Evolutionary conservation across 1,139 yeast species (phyloP), one percentile per base, ranked within the genome.

Genomic region (Yamadazyma sp.): DNA sequence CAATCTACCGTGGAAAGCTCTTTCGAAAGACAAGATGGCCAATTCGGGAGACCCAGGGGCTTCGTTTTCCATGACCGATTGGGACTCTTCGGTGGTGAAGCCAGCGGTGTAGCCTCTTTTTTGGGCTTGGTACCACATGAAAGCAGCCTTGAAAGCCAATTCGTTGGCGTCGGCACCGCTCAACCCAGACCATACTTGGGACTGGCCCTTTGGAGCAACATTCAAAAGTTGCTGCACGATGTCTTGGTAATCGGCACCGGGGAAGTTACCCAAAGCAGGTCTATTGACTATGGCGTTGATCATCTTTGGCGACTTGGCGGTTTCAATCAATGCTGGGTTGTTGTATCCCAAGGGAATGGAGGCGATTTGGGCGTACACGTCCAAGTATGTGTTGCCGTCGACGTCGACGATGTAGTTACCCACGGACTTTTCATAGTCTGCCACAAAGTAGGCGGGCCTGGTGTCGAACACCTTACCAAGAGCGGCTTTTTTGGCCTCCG

Each of bases 121-220:
- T 57, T 77, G 66, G 38, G 79, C 64, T 55, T 81, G 86, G 62
- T 83, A 82, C 73, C 83, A 82, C 69, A 85, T 79, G 61, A 85
- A 85, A 8, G 87, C 87, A 39, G 94, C 92, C 68, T 85, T 85
- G 73, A 81, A 85, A 9, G 94, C 94, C 58, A 83, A 75, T 63
- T 85, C 94, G 58, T 83, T 83, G 50, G 94, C 94, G 58, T 85
- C 92, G 23, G 91, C 86, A 44, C 95, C 95, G 15, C 88, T 78
- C 52, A 84, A 69, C 31, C 86, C 91, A 14, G 87, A 79, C 88
- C 91, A 86, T 40, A 77, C 75, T 55, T 76, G 66, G 54, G 69
- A 75, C 61, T 80, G 83, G 44, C 87, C 87, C 56, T 77, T 77
- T 50, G 91, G 91, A 37, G 89, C 89, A 47, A 75, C 79, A 42